Evolutionary conservation across 2,329 filamentous ascomycete species (phyloP).

Genomic region (Aureobasidium uvarum): DNA sequence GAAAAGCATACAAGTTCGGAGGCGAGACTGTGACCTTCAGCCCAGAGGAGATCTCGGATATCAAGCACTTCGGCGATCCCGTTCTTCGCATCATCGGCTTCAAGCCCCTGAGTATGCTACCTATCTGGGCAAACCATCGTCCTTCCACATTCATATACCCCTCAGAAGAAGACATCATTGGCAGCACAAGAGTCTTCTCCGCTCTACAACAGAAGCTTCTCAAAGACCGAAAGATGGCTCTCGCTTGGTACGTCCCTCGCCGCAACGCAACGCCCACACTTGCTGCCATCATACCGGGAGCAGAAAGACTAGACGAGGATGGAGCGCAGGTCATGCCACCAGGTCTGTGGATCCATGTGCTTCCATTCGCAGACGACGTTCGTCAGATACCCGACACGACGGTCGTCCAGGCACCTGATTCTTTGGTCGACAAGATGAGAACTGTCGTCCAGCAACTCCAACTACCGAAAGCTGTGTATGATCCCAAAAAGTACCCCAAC

Average conservation of each 20-base stretch:
- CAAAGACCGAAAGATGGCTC: constrained; percentile 72
- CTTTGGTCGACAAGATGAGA: constrained; percentile 78
- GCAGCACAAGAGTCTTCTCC: constrained; percentile 89
- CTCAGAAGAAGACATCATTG: constrained; percentile 83
- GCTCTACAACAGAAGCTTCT: constrained; percentile 86
- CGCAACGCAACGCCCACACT: constrained; percentile 75
- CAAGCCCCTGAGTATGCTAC: constrained; percentile 72
- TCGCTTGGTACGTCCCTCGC: constrained; percentile 88
- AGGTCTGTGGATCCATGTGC: constrained; percentile 82
- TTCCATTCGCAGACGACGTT: constrained; percentile 88
- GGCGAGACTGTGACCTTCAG: constrained; percentile 85
- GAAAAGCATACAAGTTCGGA: constrained; percentile 94
- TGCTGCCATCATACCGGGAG: constrained; percentile 76
- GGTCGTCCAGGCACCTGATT: constrained; percentile 60
- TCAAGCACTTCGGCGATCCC: constrained; percentile 78
- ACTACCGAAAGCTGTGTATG: constrained; percentile 79
- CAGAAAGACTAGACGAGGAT: constrained; percentile 62
- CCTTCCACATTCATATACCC: constrained; percentile 93
- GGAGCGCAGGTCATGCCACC: constrained; percentile 70
- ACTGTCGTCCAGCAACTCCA: constrained; percentile 80
- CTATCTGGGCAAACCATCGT: constrained; percentile 79
- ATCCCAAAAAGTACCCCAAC: constrained; percentile 86
- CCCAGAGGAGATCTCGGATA: constrained; percentile 72
- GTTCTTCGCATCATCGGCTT: constrained; percentile 90
- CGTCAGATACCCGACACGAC: constrained; percentile 67